phyloP scores from a whole-genome alignment of 768 basidiomycete genomes.

The Mycena sanguinolenta region DNA sequence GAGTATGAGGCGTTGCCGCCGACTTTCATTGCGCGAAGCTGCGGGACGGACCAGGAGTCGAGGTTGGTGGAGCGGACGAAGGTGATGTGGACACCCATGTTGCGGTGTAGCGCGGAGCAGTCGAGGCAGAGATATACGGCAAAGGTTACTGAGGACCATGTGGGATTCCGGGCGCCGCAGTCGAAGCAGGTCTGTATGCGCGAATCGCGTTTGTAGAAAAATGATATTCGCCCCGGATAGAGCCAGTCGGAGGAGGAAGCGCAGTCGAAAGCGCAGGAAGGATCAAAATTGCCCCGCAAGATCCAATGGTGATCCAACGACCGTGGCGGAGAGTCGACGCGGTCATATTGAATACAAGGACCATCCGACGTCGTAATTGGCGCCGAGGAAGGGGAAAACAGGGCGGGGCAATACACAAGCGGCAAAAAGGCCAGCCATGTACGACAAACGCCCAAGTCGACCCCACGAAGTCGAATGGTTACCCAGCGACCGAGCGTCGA shows the following conservation, averaged over 20 bases:
- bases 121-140: conserved; percentile 98
- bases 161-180: conserved; percentile 95
- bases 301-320: too few species aligned
- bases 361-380: too few species aligned
- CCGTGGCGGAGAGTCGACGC: too few species aligned
- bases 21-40: conserved; percentile 96
- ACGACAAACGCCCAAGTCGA: too few species aligned
- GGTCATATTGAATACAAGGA: too few species aligned
- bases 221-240: not conserved
- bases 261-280: too few species aligned
- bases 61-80: conserved; percentile 98
- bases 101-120: conserved; percentile 94
- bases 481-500: not conserved
- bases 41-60: conserved; percentile 91
- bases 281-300: too few species aligned
- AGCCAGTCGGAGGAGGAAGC: too few species aligned
- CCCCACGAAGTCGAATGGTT: not conserved
- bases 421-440: too few species aligned
- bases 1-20: conserved; percentile 90
- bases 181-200: conserved; percentile 86
- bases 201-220: not conserved
- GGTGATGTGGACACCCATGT: conserved; percentile 98
- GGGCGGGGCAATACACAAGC: too few species aligned
- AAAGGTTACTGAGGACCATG: conserved; percentile 97
- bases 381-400: too few species aligned